Percentiles rank a stretch among this genome's conserved stretches.
Conservation (phyloP, 805 yeast genomes). For the Cyberlindnera mrakii region DNA sequence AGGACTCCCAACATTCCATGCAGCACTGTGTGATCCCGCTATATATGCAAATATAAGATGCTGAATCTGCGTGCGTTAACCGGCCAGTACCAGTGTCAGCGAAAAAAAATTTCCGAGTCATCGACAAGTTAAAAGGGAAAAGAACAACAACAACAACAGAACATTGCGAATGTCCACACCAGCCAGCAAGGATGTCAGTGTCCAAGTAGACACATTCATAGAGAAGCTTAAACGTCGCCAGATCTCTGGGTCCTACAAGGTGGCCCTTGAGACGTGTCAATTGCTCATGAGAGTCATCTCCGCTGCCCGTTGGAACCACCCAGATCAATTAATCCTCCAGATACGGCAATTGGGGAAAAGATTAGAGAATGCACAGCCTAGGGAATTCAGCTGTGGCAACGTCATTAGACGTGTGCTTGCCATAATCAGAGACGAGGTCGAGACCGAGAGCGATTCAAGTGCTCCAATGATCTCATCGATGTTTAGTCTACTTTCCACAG, state of each 20-base stretch:
- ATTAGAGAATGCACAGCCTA: conserved; percentile 76
- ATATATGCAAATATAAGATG: too few relatives aligned
- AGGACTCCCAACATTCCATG: too few relatives aligned
- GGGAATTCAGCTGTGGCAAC: conserved; percentile 85
- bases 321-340: conserved; percentile 64
- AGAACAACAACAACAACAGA: not conserved
- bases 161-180: conserved; percentile 13
- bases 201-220: conserved; percentile 37
- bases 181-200: conserved; percentile 28
- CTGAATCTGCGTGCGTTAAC: too few relatives aligned
- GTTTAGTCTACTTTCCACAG: conserved; percentile 76
- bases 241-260: conserved; percentile 69
- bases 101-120: too few relatives aligned
- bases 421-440: conserved; percentile 78
- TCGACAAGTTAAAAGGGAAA: not conserved
- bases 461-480: conserved; percentile 69
- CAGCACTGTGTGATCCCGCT: too few relatives aligned
- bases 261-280: conserved; percentile 85
- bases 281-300: conserved; percentile 83
- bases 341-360: conserved; percentile 69
- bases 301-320: conserved; percentile 79
- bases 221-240: conserved; percentile 77
- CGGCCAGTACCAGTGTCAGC: too few relatives aligned
- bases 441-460: conserved; percentile 25
- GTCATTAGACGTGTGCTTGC: conserved; percentile 86